Percentiles rank a stretch among this genome's conserved stretches.
phyloP scores from a whole-genome alignment of 2,329 filamentous ascomycete species.

The Coccinonectria pachysandricola region DNA sequence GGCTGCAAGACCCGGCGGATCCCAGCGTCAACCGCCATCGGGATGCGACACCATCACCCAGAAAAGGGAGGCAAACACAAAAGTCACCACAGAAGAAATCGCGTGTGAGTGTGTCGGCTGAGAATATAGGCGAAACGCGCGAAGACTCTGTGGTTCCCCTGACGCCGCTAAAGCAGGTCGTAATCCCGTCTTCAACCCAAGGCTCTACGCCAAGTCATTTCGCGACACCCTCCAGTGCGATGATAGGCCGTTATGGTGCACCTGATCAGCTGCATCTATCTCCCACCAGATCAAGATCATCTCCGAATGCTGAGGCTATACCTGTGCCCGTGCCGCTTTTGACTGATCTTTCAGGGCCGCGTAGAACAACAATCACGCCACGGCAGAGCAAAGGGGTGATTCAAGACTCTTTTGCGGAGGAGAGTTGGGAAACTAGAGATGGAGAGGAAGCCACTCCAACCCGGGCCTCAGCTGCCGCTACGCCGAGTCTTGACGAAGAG shows the following conservation, averaged over 20 bases:
- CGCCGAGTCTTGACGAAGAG: too few relatives aligned
- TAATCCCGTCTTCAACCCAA: too few relatives aligned
- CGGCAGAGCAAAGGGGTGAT: conserved; percentile 26
- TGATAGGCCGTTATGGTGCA: conserved; percentile 30
- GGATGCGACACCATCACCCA: conserved; percentile 4
- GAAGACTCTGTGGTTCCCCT: conserved; percentile 30
- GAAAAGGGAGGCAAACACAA: conserved; percentile 8
- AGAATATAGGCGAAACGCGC: conserved; percentile 6
- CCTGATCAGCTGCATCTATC: too few relatives aligned
- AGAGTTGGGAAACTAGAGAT: conserved; percentile 22
- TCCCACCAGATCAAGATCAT: too few relatives aligned
- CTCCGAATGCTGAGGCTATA: too few relatives aligned
- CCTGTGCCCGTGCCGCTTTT: too few relatives aligned
- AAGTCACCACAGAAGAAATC: conserved; percentile 9
- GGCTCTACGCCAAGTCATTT: conserved; percentile 30
- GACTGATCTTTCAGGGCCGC: conserved; percentile 13
- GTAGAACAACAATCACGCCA: conserved; percentile 10
- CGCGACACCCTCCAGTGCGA: conserved; percentile 30
- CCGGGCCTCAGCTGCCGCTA: too few relatives aligned
- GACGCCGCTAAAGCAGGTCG: conserved; percentile 27
- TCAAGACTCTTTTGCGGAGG: conserved; percentile 34
- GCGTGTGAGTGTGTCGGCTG: too few relatives aligned
- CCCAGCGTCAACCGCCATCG: conserved; percentile 15
- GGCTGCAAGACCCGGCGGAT: conserved; percentile 21
- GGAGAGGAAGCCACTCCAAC: too few relatives aligned